Conservation (phyloP, 805 yeast genomes). For the Saccharomycopsis vini region DNA sequence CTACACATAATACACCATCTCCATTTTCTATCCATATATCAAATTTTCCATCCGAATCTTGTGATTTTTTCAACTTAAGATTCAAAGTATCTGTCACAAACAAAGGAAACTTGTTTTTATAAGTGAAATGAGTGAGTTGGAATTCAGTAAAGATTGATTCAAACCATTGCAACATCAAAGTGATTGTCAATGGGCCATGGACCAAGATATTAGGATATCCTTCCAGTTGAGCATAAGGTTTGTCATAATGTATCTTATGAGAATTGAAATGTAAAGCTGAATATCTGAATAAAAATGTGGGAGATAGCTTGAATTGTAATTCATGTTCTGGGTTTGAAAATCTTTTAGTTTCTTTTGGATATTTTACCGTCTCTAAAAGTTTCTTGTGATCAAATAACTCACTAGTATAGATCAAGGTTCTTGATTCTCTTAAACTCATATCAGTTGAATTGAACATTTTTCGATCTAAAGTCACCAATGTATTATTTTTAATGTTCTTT, state of each 20-base stretch:
- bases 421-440: slow-evolving; percentile 37
- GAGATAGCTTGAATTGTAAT: slow-evolving; percentile 29
- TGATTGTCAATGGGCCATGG: slow-evolving; percentile 76
- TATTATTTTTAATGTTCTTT: slow-evolving; percentile 28
- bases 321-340: slow-evolving; percentile 6
- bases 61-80: slow-evolving; percentile 21
- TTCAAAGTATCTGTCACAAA: slow-evolving; percentile 30
- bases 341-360: neutral
- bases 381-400: slow-evolving; percentile 22
- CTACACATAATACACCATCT: slow-evolving; percentile 24
- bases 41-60: slow-evolving; percentile 14
- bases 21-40: slow-evolving; percentile 25
- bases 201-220: slow-evolving; percentile 52
- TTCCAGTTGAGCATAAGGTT: slow-evolving; percentile 47
- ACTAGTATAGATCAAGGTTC: slow-evolving; percentile 57
- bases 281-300: slow-evolving; percentile 46
- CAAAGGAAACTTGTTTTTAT: slow-evolving; percentile 43
- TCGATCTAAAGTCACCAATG: slow-evolving; percentile 50
- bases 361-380: slow-evolving; percentile 20
- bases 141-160: slow-evolving; percentile 18
- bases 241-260: slow-evolving; percentile 75
- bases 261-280: slow-evolving; percentile 75
- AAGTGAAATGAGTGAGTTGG: slow-evolving; percentile 28
- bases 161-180: slow-evolving; percentile 49
- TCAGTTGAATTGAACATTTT: slow-evolving; percentile 28